These are phyloP conservation scores for Arthrobotrys sinensis DNA, from an alignment of 2,329 filamentous ascomycete species.

Conservation along the genomic window DNA sequence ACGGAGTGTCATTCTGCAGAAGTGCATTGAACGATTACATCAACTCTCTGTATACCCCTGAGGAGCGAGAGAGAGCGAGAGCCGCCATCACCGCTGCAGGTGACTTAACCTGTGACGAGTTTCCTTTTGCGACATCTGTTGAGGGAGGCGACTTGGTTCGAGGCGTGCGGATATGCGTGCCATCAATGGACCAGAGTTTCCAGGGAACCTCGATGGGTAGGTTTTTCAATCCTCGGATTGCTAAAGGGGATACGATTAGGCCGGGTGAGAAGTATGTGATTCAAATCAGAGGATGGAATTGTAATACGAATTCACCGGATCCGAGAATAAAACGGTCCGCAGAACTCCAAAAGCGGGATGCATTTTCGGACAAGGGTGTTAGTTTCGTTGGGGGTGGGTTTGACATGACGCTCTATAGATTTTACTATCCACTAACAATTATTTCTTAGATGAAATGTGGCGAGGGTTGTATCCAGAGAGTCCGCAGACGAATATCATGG, in stretches of 20 bases:
- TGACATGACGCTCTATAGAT: background rate
- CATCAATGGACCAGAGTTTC: constrained; percentile 24
- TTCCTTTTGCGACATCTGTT: constrained; percentile 27
- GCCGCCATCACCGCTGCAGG: constrained; percentile 17
- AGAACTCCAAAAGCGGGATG: constrained; percentile 7
- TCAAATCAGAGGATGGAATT: constrained; percentile 28
- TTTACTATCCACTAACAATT: background rate
- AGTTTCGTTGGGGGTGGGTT: constrained; percentile 33
- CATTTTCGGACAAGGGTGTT: constrained; percentile 25
- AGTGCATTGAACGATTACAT: constrained; percentile 29
- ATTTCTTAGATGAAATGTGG: constrained; percentile 30
- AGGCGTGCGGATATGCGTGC: constrained; percentile 21
- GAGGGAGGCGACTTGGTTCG: constrained; percentile 13
- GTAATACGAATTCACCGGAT: constrained; percentile 18
- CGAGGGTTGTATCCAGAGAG: constrained; percentile 7
- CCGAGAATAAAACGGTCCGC: constrained; percentile 4
- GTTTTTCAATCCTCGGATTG: constrained; percentile 22
- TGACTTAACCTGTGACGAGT: constrained; percentile 31
- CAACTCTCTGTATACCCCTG: constrained; percentile 11
- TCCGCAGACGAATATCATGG: constrained; percentile 18
- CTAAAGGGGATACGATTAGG: constrained; percentile 11
- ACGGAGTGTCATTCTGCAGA: constrained; percentile 13
- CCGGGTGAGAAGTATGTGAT: constrained; percentile 34
- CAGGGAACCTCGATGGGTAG: constrained; percentile 23
- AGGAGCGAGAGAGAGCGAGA: background rate